Evolutionary conservation across 2,329 filamentous ascomycete species (phyloP), one percentile per base, ranked within the genome.

Genomic region (Clonostachys byssicola): DNA sequence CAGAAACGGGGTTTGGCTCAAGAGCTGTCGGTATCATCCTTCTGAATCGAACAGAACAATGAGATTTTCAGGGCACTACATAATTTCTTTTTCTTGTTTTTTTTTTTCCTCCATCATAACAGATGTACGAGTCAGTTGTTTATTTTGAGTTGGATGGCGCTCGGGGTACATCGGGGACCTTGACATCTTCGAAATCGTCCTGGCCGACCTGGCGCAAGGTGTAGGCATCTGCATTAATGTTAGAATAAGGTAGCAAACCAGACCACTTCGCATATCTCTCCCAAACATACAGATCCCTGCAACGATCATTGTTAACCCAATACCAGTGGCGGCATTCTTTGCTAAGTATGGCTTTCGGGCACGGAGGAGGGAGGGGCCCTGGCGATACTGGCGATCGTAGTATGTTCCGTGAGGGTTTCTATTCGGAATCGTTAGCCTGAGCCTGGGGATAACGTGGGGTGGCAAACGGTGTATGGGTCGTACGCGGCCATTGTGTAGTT

Each of bases 151-250:
- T 64, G 38, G 70, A 60, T n/a, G 72, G 66, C 50, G 76, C 70
- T 44, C 70, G 66, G 43, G 89, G 86, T 45, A 79, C 74, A 63
- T 89, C 88, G 30, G 94, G 94, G 36, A 97, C 86, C 63, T 90
- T 85, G 58, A 97, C 92, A 64, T 99, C 94, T 49, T 92, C 89
- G 72, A 99, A 99, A 56, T 96, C 89, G 67, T 97, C 94, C 70
- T 97, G 94, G 40, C 92, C 90, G 61, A 99, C 88, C 47, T 89
- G 90, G 55, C 77, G 81, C 63, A 99, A 86, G 5, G 80, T 83
- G 61, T 82, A 83, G 55, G 70, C 70, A 58, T 82, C 80, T 82
- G 48, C 42, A 35, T 40, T 45, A 14, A 9, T 30, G 23, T 30
- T 30, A 30, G 23, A 38, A 16, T 38, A 39, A 38, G 40, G 30